Percentiles rank a stretch among this genome's conserved stretches.
These are phyloP conservation scores for Ascodesmis nigricans DNA, from an alignment of 495 filamentous ascomycete species.

Conservation along the genomic window DNA sequence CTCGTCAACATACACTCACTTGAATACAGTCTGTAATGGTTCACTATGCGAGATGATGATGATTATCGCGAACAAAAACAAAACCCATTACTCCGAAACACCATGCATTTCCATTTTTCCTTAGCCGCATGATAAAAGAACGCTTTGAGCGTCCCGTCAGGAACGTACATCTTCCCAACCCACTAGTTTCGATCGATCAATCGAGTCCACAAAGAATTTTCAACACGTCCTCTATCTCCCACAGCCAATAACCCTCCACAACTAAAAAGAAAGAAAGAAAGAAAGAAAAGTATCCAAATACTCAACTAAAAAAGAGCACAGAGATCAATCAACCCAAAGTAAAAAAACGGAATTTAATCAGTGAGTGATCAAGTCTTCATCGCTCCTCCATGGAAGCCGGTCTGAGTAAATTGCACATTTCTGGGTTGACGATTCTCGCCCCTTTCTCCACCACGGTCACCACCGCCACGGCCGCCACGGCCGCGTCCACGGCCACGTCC, in stretches of 20 bases:
- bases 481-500: conserved; percentile 43
- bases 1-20: no score
- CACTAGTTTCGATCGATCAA: background rate
- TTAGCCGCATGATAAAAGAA: conserved; percentile 17
- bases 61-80: no score
- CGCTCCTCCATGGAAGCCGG: conserved; percentile 22
- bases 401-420: conserved; percentile 22
- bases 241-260: background rate
- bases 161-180: conserved; percentile 17
- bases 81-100: conserved; percentile 2
- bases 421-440: conserved; percentile 12
- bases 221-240: background rate
- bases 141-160: conserved; percentile 12
- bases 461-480: conserved; percentile 19
- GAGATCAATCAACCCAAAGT: conserved; percentile 8
- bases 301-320: conserved; percentile 9
- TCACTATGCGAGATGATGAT: no score
- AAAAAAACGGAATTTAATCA: conserved; percentile 8
- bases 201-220: conserved; percentile 7
- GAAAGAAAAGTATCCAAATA: conserved; percentile 5
- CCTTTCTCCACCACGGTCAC: conserved; percentile 4
- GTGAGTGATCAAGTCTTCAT: conserved; percentile 18
- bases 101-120: conserved; percentile 20
- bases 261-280: conserved; percentile 11
- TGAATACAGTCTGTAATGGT: no score